Base-by-base conservation (phyloP, 345 rosid species). In the Corymbia maculata region DNA sequence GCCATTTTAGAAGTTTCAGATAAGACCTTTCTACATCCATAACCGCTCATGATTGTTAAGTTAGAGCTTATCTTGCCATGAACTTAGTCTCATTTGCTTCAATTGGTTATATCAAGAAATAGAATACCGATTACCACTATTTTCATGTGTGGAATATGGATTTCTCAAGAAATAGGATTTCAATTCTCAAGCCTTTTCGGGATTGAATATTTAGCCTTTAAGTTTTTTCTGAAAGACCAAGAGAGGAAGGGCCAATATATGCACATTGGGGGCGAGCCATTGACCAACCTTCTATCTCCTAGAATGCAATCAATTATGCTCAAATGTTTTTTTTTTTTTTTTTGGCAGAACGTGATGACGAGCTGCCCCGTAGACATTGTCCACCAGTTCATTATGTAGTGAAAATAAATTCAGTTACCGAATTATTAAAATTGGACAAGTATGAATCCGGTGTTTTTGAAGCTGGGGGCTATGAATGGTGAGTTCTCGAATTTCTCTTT, bases 351-450 rank as follows among this genome's bases (percentile, higher is more conserved):
- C 0, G 12, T 22, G 61, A 55, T 7, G 59, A 53, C 28, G 0
- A 0, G 1, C 7, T 19, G 28, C 21, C 28, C 12, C 0, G 0
- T 1, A 55, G 61, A 55, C 1, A 19, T 9, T 57, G 64, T 57
- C 64, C n/a, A 24, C 64, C 64, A 57, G n/a, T 24, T 24, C n/a
- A 57, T 57, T 57, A 57, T 4, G 12, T 24, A 57, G 6, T 24
- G 64, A 4, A 57, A 12, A 24, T 24, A 57, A 24, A 57, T 4
- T 57, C 64, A 10, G 11, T 57, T 57, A 4, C 3, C 13, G n/a
- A 22, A 57, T 24, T 57, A 24, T 57, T 4, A 24, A 10, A 10
- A 9, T 9, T 57, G 13, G 4, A 9, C 28, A 0, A 4, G 6
- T 24, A 24, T 9, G n/a, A 24, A 22, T 57, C n/a, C 13, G 13